phyloP scores from a whole-genome alignment of 1,284 basidiomycete species.

The Bjerkandera adusta region DNA sequence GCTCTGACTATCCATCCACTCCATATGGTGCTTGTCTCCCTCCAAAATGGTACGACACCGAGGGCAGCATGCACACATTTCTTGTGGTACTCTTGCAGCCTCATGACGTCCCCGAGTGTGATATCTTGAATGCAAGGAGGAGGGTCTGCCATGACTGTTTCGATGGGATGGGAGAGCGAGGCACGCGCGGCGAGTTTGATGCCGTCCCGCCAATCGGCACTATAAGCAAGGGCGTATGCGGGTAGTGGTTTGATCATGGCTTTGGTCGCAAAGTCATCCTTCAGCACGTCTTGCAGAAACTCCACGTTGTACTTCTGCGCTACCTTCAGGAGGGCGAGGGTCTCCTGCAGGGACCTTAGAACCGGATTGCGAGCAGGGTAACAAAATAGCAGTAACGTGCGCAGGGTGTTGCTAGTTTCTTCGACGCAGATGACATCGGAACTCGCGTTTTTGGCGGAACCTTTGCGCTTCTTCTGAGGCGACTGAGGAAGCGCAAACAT shows the following conservation, averaged over 20 bases:
- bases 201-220: neutral
- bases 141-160: neutral
- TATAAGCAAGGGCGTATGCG: slow-evolving; percentile 9
- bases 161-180: neutral
- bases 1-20: no score
- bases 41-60: no score
- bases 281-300: slow-evolving; percentile 3
- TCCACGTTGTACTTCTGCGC: slow-evolving; percentile 13
- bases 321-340: slow-evolving; percentile 4
- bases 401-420: neutral
- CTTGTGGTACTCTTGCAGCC: slow-evolving; percentile 6
- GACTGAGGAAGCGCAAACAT: slow-evolving; percentile 38
- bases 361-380: slow-evolving; percentile 8
- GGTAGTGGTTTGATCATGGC: no score
- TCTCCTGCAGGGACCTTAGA: neutral
- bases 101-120: neutral
- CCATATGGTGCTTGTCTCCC: no score
- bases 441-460: no score
- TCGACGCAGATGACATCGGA: neutral
- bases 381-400: neutral
- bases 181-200: slow-evolving; percentile 5
- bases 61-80: slow-evolving; percentile 1
- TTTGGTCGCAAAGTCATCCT: no score
- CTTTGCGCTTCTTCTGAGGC: no score
- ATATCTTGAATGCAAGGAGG: no score